These are phyloP conservation scores for sunflower (Helianthus annuus) DNA, from an alignment of 129 eudicot species.

Conservation along the genomic window HanXRQr2.0-SUNRISE NC_035444.2:5491505-5492004, in stretches of 20 bases:
- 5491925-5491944: background rate
- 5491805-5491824: background rate
- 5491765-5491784: constrained; percentile 7
- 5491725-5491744: background rate
- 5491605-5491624: background rate
- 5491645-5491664: background rate
- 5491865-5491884: background rate
- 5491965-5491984: background rate
- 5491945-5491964: constrained; percentile 2
- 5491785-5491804: background rate
- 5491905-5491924: background rate
- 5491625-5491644: background rate
- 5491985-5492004: background rate
- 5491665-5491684: background rate
- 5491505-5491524: background rate
- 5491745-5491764: background rate
- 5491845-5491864: background rate
- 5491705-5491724: constrained; percentile 6
- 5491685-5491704: background rate
- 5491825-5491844: background rate
- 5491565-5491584: background rate
- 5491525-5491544: background rate
- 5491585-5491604: background rate
- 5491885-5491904: background rate
- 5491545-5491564: background rate